Base-by-base conservation (phyloP, 2,329 filamentous ascomycete genomes). In the Chalaropsis ovoidea region DNA sequence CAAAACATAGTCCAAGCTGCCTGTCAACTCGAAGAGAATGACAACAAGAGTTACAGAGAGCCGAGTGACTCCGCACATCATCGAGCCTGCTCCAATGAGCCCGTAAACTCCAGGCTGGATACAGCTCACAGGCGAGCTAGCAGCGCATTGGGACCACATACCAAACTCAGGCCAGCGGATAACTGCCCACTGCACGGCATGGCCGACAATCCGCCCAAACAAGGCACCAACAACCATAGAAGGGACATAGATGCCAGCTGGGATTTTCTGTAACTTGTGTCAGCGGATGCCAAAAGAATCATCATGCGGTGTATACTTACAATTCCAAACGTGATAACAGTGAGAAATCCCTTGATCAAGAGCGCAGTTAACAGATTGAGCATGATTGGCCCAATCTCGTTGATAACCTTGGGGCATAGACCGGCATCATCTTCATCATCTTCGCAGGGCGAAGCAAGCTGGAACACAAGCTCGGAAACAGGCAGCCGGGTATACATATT, bases 211-310 rank as follows among this genome's bases (percentile, higher is more conserved):
- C 7, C 93, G 86, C 39, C 93, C 93, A 78, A 96, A 86, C 19
- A 99, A 78, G 72, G 94, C 94, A 69, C 94, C 94, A 19, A 97
- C 90, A 35, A 97, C 94, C 94, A 99, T 99, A 71, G 93, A 96
- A 2, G 94, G 94, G 1, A 99, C 92, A 71, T 99, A 99, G 70
- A 99, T 96, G 69, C 94, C 94, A 0, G 93, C 91, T 10, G 94
- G 94, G 0, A 97, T 86, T 80, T 97, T 97, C 80, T 84, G 72
- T 61, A 7, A 13, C 0, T 1, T 4, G 24, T 13, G 41, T 31
- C 19, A 60, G 62, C n/a, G 67, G 7, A 54, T 22, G 45, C 49
- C 5, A 8, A 15, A 2, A 42, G 11, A 64, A 7, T 22, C 11
- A 54, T 22, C 15, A 17, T 24, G 35, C n/a, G n/a, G 11, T 41